A percentile compares a stretch with the other conserved stretches of the same genome.
phyloP scores from a whole-genome alignment of 371 early-diverging fungal genomes.

The Mucor piriformis region DNA sequence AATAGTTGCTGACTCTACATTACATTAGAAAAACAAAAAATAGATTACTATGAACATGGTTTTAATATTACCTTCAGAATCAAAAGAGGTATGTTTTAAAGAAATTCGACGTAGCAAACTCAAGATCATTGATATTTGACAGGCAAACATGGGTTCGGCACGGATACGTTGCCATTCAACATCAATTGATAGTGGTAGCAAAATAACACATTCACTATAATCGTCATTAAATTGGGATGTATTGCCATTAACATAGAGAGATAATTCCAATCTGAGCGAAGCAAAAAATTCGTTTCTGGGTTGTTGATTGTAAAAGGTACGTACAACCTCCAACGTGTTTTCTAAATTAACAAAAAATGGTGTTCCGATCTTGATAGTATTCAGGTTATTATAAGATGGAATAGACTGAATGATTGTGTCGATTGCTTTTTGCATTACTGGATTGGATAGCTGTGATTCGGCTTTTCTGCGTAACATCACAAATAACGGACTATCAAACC shows the following conservation, averaged over 20 bases:
- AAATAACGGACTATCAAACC: constrained; percentile 23
- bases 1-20: constrained; percentile 5
- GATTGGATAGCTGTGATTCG: neutral
- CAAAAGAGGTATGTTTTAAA: neutral
- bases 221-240: constrained; percentile 10
- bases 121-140: neutral
- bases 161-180: constrained; percentile 31
- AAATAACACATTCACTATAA: constrained; percentile 1
- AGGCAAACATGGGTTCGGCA: neutral
- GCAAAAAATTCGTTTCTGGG: constrained; percentile 25
- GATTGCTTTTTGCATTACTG: neutral
- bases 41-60: too few species aligned
- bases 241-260: constrained; percentile 26
- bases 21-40: neutral
- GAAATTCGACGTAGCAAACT: neutral
- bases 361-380: neutral
- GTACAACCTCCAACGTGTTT: constrained; percentile 9
- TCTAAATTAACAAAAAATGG: neutral
- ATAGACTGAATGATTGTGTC: neutral
- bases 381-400: neutral
- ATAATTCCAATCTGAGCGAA: constrained; percentile 29
- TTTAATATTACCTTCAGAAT: neutral
- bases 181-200: constrained; percentile 27
- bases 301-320: neutral
- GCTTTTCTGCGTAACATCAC: constrained; percentile 13